Evolutionary conservation across 495 filamentous ascomycete genomes (phyloP), one percentile per base, ranked within the genome.

Genomic region (Evernia prunastri): DNA sequence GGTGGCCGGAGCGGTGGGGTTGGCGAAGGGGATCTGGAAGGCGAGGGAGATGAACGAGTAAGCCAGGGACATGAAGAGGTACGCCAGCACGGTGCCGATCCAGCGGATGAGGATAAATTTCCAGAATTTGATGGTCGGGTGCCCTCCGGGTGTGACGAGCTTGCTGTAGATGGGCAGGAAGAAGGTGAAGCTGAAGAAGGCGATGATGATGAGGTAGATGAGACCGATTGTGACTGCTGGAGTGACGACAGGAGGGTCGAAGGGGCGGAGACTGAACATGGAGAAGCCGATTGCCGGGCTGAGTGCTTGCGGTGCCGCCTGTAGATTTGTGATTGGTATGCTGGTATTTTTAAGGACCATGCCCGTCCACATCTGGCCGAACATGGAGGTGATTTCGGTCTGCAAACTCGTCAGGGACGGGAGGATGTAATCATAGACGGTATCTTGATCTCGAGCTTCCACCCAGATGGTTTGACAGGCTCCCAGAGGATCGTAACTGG

Each of bases 131-230:
- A 90, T 76, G 0, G 86, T 81, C 6, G 83, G 86, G 60, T 85
- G 82, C 45, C 75, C 73, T n/a, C 69, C 73, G 49, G 67, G 75
- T 64, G 72, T 80, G 69, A 83, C 72, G 67, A 84, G 82, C 63
- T 80, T 80, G 58, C 79, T 79, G 70, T 90, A 86, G 61, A 88
- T 80, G 0, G 86, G 86, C 66, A 89, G 78, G 70, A 87, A 82
- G 79, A 89, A 89, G 10, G 82, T 76, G 71, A 86, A 88, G 58
- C 82, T 85, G 78, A 89, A 89, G 76, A 89, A 89, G 7, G 86
- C 81, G 42, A 89, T 77, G 71, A 90, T 88, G 70, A 89, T 88
- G 31, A 90, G 75, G 72, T 89, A 89, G 70, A 89, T 88, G 40
- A 89, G 71, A 0, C 87, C 87, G 63, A 89, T 85, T 3, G 79